Base-by-base conservation (phyloP, 2,329 filamentous ascomycete genomes). In the Colletotrichum coccodes region DNA sequence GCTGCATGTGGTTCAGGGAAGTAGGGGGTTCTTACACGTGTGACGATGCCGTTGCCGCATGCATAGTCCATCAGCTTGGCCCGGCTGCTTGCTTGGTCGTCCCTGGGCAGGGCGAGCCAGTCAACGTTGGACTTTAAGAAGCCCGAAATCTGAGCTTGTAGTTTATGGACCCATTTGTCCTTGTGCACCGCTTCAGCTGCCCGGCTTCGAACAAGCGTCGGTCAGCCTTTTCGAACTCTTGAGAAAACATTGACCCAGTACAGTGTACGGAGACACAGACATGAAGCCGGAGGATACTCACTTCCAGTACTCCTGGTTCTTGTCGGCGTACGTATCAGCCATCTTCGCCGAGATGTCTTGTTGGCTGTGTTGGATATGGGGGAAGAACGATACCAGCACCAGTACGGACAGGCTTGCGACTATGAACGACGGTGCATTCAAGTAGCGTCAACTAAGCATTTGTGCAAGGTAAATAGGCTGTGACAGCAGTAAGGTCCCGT, bases 51-150 rank as follows among this genome's bases (percentile, higher is more conserved):
- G 28, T 75, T 73, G 1, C 77, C 77, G 21, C 76, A 78, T 1
- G 77, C 77, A 21, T 79, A 79, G 56, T 79, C 77, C 1, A 79
- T 59, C 64, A 78, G 71, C 11, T 72, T 76, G 12, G 60, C 52
- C n/a, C 30, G 16, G 1, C 56, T 71, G 2, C 66, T 52, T 6
- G 64, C 50, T 1, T 69, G 68, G 0, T 26, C 18, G 1, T 26
- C 26, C 30, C 40, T 50, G 16, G 44, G 12, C 40, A 76, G 62
- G 0, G 74, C 73, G 3, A 78, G 71, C 76, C 76, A 78, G 3
- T 68, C 70, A 32, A 74, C 57, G n/a, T 75, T 75, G 1, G 40
- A 42, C 11, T 42, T 21, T 9, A 42, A 18, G 40, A 42, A 42
- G 16, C 5, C 40, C 40, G 6, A 42, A n/a, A n/a, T 42, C 18